Evolutionary conservation across 306 rosid genomes (phyloP), one percentile per base, ranked within the genome.

Genomic region (Vigna nakashimae): DNA sequence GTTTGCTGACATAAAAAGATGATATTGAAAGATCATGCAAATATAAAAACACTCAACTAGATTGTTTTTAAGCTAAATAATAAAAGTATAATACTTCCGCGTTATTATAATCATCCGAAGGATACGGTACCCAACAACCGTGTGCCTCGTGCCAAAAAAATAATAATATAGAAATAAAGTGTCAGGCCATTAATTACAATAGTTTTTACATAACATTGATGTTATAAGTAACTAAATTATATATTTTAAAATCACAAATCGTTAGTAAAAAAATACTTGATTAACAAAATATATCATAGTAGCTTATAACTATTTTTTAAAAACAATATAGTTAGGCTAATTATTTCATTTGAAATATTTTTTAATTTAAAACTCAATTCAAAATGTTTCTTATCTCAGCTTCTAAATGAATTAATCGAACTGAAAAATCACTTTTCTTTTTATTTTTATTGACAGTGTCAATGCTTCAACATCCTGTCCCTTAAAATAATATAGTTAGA

Each of bases 101-200:
- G 7, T 0, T 1, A 6, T 36, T 9, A 6, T 58, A 4, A 11
- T 26, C 5, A 13, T 10, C 3, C 13, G 66, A 30, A 0, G 12
- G 28, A 2, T 26, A 2, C 28, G 3, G 28, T 26, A 26, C 28
- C 28, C 28, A 26, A 26, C 28, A 26, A 26, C 28, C 28, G 78
- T 73, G 78, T 9, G 18, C 78, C 78, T 73, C 68, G 58, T 73
- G 69, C 48, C 11, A 62, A 51, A 70, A 32, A 34, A 20, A 20
- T 20, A 20, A 28, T 17, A 36, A n/a, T 63, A 36, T 64, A 59
- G 28, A 12, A 60, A 2, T 32, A 7, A n/a, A 17, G 46, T 34
- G 34, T 22, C 3, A 1, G 59, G 9, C 1, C 16, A 0, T 32
- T 10, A 7, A 5, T 20, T 20, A 20, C 71, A 65, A 42, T 65